phyloP scores from a whole-genome alignment of 2,329 filamentous ascomycete species.

The Neonectria neomacrospora region DNA sequence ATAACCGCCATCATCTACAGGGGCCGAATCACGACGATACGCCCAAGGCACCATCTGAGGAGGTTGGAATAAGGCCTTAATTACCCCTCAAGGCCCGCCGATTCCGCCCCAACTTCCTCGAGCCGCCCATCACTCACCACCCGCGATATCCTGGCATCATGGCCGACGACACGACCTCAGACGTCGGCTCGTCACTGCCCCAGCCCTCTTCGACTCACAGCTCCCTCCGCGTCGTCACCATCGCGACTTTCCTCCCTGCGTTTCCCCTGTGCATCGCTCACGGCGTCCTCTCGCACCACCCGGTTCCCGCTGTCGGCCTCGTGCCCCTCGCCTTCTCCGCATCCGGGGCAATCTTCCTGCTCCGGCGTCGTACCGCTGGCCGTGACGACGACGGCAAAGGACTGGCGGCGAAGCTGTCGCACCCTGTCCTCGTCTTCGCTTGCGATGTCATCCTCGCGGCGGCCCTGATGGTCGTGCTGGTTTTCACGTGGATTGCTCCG shows the following conservation, averaged over 20 bases:
- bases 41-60: constrained; percentile 21
- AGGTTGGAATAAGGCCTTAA: constrained; percentile 19
- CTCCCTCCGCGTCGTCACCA: constrained; percentile 49
- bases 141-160: constrained; percentile 17
- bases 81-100: constrained; percentile 4
- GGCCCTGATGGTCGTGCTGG: constrained; percentile 52
- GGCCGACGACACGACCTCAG: constrained; percentile 31
- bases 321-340: constrained; percentile 53
- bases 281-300: constrained; percentile 48
- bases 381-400: constrained; percentile 9
- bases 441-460: constrained; percentile 51
- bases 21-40: constrained; percentile 34
- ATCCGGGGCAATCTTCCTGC: constrained; percentile 39
- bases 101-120: background rate
- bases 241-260: constrained; percentile 52
- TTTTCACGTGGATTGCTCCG: constrained; percentile 53
- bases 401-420: constrained; percentile 19
- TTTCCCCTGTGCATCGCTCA: constrained; percentile 54
- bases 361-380: constrained; percentile 28
- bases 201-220: constrained; percentile 31
- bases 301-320: constrained; percentile 54
- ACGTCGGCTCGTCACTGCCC: constrained; percentile 26
- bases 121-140: constrained; percentile 1
- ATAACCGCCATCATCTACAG: constrained; percentile 35
- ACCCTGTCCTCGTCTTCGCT: constrained; percentile 52